Conservation (phyloP, 176 grass and related monocot species). For the Aegilops speltoides region DNA sequence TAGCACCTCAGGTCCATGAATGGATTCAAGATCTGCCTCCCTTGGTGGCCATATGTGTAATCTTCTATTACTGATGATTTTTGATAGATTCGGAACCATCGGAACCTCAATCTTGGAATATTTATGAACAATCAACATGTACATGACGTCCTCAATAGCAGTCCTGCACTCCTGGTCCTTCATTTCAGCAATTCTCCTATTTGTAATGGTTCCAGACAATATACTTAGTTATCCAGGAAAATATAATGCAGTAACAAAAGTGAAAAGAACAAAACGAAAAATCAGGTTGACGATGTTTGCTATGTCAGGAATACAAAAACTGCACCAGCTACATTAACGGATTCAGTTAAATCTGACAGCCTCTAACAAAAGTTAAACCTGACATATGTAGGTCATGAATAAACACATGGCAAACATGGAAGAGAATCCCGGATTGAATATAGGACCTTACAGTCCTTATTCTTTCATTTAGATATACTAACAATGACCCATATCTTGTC, state of each 20-base stretch:
- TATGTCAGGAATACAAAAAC: not conserved
- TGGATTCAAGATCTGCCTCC: conserved; percentile 60
- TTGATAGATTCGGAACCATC: conserved; percentile 60
- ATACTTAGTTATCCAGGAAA: conserved; percentile 4
- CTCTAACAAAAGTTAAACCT: not conserved
- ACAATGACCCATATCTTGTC: not conserved
- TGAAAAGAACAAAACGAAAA: not conserved
- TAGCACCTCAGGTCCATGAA: conserved; percentile 44
- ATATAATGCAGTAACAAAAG: not conserved
- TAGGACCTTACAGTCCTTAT: not conserved
- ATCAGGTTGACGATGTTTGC: not conserved
- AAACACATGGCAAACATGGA: not conserved
- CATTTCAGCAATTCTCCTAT: conserved; percentile 65
- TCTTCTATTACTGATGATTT: conserved; percentile 44
- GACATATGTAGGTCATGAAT: not conserved
- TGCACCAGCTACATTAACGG: not conserved
- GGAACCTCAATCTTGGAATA: conserved; percentile 66
- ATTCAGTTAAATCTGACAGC: not conserved
- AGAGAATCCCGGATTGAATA: not conserved
- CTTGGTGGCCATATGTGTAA: conserved; percentile 54
- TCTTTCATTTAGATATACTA: not conserved
- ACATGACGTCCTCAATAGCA: conserved; percentile 62
- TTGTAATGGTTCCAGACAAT: conserved; percentile 14
- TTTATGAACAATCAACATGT: conserved; percentile 62
- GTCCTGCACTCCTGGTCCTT: conserved; percentile 56